These are phyloP conservation scores for Cyberlindnera misumaiensis DNA, from an alignment of 805 yeast genomes.

Conservation along the genomic window DNA sequence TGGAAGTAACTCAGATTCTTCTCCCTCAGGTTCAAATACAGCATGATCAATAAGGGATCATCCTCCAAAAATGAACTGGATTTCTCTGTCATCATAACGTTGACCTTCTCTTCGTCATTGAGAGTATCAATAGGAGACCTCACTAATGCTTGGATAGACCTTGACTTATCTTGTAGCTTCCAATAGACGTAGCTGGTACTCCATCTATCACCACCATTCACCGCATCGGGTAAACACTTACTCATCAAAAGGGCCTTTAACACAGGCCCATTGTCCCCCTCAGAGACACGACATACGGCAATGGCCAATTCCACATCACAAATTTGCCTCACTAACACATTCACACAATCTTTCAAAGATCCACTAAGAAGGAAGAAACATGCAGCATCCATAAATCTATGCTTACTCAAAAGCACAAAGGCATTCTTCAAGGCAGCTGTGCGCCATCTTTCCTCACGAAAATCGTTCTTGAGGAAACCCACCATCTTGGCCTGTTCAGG, in stretches of 20 bases:
- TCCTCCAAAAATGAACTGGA: conserved; percentile 49
- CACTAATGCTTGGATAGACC: conserved; percentile 60
- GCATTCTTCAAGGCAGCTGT: conserved; percentile 92
- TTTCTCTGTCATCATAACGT: conserved; percentile 15
- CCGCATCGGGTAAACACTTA: conserved; percentile 49
- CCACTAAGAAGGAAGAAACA: conserved; percentile 79
- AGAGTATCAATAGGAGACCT: conserved; percentile 41
- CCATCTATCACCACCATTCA: conserved; percentile 71
- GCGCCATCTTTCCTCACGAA: conserved; percentile 68
- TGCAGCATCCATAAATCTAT: conserved; percentile 82
- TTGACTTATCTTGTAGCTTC: conserved; percentile 43
- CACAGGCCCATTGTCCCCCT: conserved; percentile 52
- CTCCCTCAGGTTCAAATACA: conserved; percentile 57
- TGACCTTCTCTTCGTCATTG: conserved; percentile 24
- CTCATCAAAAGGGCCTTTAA: conserved; percentile 41
- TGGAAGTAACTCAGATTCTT: conserved; percentile 41
- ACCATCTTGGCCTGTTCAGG: conserved; percentile 80
- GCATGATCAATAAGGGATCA: conserved; percentile 72
- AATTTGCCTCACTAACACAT: conserved; percentile 61
- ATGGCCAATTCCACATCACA: conserved; percentile 69
- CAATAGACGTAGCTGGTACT: conserved; percentile 73
- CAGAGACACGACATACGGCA: conserved; percentile 73
- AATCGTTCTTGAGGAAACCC: conserved; percentile 71
- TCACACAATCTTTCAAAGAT: conserved; percentile 68
- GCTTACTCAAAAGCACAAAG: conserved; percentile 82